Evolutionary conservation across 371 early-diverging fungal species (phyloP), one percentile per base, ranked within the genome.

Genomic region (Conidiobolus incongruus): DNA sequence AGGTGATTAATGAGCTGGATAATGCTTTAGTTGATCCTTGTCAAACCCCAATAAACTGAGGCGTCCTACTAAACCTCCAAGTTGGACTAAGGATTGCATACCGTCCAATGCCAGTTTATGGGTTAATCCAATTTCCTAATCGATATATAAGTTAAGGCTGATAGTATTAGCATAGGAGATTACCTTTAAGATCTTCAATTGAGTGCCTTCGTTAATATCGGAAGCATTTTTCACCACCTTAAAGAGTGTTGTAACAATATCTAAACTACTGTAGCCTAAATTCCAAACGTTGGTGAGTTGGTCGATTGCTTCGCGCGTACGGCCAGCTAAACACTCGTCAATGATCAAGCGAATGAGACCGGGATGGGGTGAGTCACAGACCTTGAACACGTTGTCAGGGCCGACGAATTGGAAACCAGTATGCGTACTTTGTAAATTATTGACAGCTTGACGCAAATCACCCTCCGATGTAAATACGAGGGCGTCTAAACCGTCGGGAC

Each of bases 361-460:
- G 0, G 97, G 97, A 52, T 90, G 87, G 29, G 96, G 96, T 52
- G 81, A 82, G 53, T 96, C 95, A 55, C 94, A 94, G 3, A 94
- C 87, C 51, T 84, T 84, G 62, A 76, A 96, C 1, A 94, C 93
- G 47, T 86, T 81, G 17, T 88, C 90, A 4, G 73, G 68, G 38
- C 71, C 78, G 17, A 96, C 69, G 45, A 72, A 63, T 7, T 74
- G 75, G 45, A 88, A 80, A n/a, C 87, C 91, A 28, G 80, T 70
- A 46, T 61, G 65, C 0, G 92, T 85, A 4, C 90, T 72, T 57
- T 98, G 98, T 44, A 99, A 65, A 48, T 94, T 91, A 58, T 98
- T 98, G 53, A 99, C 66, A 1, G 90, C 96, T 63, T 96, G 95
- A 30, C 99, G 78, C 88, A 98, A 89, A 60, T 99, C 99, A 20